Conservation (phyloP, 805 yeast species). For the Ogataea trehalophila region DNA sequence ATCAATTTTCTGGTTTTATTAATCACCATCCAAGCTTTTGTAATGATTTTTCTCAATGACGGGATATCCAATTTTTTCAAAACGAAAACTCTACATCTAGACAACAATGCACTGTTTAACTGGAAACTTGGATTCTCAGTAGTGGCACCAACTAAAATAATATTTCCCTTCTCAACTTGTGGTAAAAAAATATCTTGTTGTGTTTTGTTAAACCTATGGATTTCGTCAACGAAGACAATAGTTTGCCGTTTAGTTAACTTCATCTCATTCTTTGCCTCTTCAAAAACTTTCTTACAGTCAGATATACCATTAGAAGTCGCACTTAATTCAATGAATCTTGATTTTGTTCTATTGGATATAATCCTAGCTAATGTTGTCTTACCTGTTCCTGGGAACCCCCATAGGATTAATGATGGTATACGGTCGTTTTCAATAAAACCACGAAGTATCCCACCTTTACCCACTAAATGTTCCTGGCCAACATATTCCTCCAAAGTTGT, state of each 20-base stretch:
- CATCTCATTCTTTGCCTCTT: constrained; percentile 42
- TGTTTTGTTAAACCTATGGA: constrained; percentile 77
- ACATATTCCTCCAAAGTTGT: constrained; percentile 58
- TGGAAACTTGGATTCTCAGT: constrained; percentile 91
- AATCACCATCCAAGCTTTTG: constrained; percentile 52
- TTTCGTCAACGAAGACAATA: constrained; percentile 84
- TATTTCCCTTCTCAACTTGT: constrained; percentile 76
- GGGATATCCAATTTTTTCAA: constrained; percentile 45
- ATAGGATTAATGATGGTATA: constrained; percentile 80
- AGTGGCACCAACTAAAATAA: constrained; percentile 90
- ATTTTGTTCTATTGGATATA: constrained; percentile 48
- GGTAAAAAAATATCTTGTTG: constrained; percentile 90
- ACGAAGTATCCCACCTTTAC: constrained; percentile 56
- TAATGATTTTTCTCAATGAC: constrained; percentile 51
- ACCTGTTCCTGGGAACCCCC: constrained; percentile 98
- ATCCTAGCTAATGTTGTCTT: constrained; percentile 72
- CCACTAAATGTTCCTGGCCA: constrained; percentile 81
- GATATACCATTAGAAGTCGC: constrained; percentile 71
- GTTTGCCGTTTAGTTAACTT: constrained; percentile 48
- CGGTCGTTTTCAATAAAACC: constrained; percentile 60
- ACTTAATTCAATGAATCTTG: constrained; percentile 71
- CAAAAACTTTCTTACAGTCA: constrained; percentile 63
- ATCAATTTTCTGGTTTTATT: constrained; percentile 58
- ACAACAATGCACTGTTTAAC: constrained; percentile 73
- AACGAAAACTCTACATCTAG: constrained; percentile 79